Evolutionary conservation across 805 yeast genomes (phyloP).

Genomic region (Naumovozyma castellii): DNA sequence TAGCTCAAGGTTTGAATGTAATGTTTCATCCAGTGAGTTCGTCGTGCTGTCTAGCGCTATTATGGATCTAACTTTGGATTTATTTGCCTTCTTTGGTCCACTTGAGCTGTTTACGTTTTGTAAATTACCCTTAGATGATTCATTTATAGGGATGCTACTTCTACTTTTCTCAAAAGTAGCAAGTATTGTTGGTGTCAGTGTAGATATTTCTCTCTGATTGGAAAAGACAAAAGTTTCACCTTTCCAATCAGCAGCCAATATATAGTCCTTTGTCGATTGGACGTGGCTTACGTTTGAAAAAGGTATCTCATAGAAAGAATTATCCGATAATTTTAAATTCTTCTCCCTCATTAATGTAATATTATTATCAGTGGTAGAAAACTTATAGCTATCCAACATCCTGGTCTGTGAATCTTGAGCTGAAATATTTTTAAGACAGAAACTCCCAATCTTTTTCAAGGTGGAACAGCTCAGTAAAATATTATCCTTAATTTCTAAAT

Average conservation of each 20-base stretch:
- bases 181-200: background rate
- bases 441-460: conserved; percentile 11
- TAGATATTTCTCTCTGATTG: too few species aligned
- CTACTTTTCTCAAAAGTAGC: conserved; percentile 12
- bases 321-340: background rate
- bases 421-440: background rate
- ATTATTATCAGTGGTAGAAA: background rate
- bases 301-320: conserved; percentile 3
- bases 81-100: background rate
- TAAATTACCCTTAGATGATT: conserved; percentile 20
- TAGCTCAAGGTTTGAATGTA: too few species aligned
- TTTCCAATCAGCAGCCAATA: conserved; percentile 16
- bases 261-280: conserved; percentile 2
- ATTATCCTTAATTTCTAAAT: conserved; percentile 5
- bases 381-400: background rate
- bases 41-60: too few species aligned
- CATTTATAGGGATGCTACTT: conserved; percentile 17
- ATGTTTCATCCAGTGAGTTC: conserved; percentile 4
- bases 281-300: conserved; percentile 13
- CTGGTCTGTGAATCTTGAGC: background rate
- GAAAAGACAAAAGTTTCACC: conserved; percentile 15
- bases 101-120: conserved; percentile 3
- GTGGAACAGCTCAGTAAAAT: conserved; percentile 19
- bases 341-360: background rate
- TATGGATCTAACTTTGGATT: conserved; percentile 5